Percentiles rank a stretch among this genome's conserved stretches.
phyloP scores from a whole-genome alignment of 495 filamentous ascomycete species.

The Aspergillus cristatus region DNA sequence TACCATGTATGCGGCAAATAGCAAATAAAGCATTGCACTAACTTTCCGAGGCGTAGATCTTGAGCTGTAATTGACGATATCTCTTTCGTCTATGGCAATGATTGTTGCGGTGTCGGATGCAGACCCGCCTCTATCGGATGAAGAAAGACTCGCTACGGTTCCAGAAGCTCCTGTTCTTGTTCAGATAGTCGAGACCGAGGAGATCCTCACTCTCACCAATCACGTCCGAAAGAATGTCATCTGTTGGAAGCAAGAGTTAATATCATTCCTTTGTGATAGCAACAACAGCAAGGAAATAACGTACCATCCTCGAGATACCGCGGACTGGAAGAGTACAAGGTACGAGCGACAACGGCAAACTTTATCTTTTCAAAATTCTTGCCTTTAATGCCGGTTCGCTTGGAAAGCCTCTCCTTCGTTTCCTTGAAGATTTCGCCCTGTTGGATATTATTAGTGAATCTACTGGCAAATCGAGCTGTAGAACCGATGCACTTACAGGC shows the following conservation, averaged over 20 bases:
- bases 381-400: constrained; percentile 87
- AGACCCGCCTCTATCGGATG: constrained; percentile 44
- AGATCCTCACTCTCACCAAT: constrained; percentile 60
- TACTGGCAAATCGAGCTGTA: neutral
- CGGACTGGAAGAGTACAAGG: constrained; percentile 56
- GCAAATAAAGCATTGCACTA: too few relatives aligned
- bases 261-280: constrained; percentile 1
- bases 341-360: constrained; percentile 72
- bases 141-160: constrained; percentile 55
- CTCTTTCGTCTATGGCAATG: too few relatives aligned
- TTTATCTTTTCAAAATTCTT: constrained; percentile 99
- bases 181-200: constrained; percentile 84
- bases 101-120: too few relatives aligned
- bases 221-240: constrained; percentile 74
- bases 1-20: too few relatives aligned
- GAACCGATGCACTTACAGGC: constrained; percentile 46
- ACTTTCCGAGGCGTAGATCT: too few relatives aligned
- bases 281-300: constrained; percentile 13
- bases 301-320: constrained; percentile 83
- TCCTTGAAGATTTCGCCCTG: constrained; percentile 82
- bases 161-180: constrained; percentile 56
- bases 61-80: too few relatives aligned
- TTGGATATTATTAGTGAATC: constrained; percentile 9
- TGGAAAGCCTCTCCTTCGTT: constrained; percentile 82
- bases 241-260: constrained; percentile 38